Conservation (phyloP, 208 protist species). For the Leishmania tropica region DNA sequence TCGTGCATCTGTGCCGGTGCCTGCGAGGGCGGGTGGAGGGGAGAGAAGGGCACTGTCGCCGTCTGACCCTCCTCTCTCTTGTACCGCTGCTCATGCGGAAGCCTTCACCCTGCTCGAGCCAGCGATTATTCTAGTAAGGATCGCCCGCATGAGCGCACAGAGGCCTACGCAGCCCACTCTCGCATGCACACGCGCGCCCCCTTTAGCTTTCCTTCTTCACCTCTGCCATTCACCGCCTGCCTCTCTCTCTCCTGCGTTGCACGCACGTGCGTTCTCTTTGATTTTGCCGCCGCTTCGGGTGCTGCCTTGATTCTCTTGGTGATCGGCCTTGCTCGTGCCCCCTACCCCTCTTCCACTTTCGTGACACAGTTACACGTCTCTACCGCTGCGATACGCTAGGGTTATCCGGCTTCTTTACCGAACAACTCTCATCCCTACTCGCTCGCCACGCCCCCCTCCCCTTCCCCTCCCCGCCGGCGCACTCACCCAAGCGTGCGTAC, state of each 20-base stretch:
- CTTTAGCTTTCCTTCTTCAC: not conserved
- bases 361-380: not conserved
- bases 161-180: not conserved
- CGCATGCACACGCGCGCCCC: not conserved
- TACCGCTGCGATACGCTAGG: not conserved
- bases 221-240: not conserved
- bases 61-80: not conserved
- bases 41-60: not conserved
- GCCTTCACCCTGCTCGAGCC: not conserved
- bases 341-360: not conserved
- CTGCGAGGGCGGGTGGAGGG: not conserved
- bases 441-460: not conserved
- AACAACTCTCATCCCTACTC: not conserved
- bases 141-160: not conserved
- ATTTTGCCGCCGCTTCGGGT: not conserved
- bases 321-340: not conserved
- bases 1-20: not conserved
- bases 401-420: not conserved
- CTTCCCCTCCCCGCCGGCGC: not conserved
- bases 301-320: not conserved
- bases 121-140: not conserved
- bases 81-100: not conserved
- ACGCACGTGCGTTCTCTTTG: not conserved
- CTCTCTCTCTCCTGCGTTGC: not conserved
- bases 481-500: constrained; percentile 5